Evolutionary conservation across 139 green algal genomes (phyloP).

Genomic region (Coccomyxa sp.): DNA sequence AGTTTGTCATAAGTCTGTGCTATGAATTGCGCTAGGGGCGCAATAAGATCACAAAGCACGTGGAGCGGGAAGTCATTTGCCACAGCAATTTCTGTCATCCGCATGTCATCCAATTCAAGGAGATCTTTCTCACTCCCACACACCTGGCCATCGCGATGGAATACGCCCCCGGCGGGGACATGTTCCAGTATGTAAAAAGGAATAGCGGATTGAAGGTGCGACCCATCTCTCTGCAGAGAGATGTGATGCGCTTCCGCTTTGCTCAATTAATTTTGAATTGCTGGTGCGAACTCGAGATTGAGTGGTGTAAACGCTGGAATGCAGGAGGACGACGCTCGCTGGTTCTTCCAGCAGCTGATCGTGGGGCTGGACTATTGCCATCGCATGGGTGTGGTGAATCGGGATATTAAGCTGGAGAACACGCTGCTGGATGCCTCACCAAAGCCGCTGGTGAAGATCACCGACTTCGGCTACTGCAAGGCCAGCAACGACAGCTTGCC

Average conservation of each 20-base stretch:
- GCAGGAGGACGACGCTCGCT: slow-evolving; percentile 44
- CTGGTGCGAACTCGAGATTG: neutral
- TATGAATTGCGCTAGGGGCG: neutral
- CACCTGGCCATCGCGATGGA: slow-evolving; percentile 75
- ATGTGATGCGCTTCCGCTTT: neutral
- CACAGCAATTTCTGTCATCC: slow-evolving; percentile 41
- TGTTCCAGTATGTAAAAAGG: slow-evolving; percentile 43
- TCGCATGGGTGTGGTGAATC: slow-evolving; percentile 52
- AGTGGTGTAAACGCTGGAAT: neutral
- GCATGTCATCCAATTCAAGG: slow-evolving; percentile 50
- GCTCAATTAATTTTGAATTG: neutral
- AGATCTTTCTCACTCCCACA: slow-evolving; percentile 27
- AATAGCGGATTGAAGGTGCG: slow-evolving; percentile 12
- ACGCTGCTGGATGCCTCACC: slow-evolving; percentile 56
- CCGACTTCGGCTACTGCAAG: slow-evolving; percentile 90
- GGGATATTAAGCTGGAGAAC: slow-evolving; percentile 82
- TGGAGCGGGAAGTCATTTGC: slow-evolving; percentile 95
- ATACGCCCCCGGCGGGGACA: slow-evolving; percentile 63
- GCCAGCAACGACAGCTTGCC: slow-evolving; percentile 63
- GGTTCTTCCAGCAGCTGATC: slow-evolving; percentile 63
- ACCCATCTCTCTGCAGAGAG: neutral
- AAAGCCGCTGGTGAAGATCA: slow-evolving; percentile 80
- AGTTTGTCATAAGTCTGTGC: no score
- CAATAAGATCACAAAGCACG: slow-evolving; percentile 76
- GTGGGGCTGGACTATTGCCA: slow-evolving; percentile 48